These are phyloP conservation scores for Amylostereum areolatum DNA, from an alignment of 1,284 basidiomycete genomes.

Conservation along the genomic window DNA sequence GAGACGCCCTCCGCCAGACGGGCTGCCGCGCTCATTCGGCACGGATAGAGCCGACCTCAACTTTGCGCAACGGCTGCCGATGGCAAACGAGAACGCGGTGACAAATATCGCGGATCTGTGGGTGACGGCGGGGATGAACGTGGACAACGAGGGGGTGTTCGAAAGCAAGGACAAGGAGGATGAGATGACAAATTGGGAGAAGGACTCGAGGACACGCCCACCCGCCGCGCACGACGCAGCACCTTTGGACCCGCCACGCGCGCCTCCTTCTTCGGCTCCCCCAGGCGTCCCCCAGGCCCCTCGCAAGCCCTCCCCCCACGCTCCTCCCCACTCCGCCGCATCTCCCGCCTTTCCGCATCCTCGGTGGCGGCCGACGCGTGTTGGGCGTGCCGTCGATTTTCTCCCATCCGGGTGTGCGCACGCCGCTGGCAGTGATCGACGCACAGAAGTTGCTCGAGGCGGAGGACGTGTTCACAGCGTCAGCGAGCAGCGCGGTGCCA, in stretches of 20 bases:
- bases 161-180: slow-evolving; percentile 40
- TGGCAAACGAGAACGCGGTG: slow-evolving; percentile 88
- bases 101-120: slow-evolving; percentile 88
- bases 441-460: slow-evolving; percentile 50
- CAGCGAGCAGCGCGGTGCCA: background rate
- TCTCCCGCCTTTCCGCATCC: too few relatives aligned
- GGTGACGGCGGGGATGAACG: slow-evolving; percentile 90
- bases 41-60: slow-evolving; percentile 51
- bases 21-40: too few relatives aligned
- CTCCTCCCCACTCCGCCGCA: too few relatives aligned
- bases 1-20: slow-evolving; percentile 67
- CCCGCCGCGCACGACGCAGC: too few relatives aligned
- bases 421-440: slow-evolving; percentile 64
- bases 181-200: too few relatives aligned
- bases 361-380: slow-evolving; percentile 51
- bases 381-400: slow-evolving; percentile 68
- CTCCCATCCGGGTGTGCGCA: slow-evolving; percentile 69
- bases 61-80: slow-evolving; percentile 85
- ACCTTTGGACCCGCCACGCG: too few relatives aligned
- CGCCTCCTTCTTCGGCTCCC: too few relatives aligned
- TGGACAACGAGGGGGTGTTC: slow-evolving; percentile 77
- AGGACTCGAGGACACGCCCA: too few relatives aligned
- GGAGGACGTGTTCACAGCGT: slow-evolving; percentile 23
- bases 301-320: too few relatives aligned
- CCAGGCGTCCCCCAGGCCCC: too few relatives aligned